Base-by-base conservation (phyloP, 2,329 filamentous ascomycete genomes). In the Talaromyces atroroseus region DNA sequence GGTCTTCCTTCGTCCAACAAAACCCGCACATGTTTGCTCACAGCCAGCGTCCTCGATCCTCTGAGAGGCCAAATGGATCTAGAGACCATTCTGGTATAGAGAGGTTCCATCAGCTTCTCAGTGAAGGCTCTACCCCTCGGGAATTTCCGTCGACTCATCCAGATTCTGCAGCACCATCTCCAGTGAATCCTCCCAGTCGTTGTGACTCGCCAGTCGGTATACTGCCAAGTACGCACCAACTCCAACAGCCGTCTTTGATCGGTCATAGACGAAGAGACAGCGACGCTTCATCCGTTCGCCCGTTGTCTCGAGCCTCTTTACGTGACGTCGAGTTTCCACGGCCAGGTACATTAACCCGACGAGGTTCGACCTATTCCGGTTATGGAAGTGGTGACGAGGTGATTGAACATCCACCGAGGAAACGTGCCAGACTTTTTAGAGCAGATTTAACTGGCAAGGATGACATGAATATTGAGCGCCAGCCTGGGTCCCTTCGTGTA, bases 401-500 rank as follows among this genome's bases (percentile, higher is more conserved):
- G 16, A 64, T 66, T 3, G 83, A 86, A 52, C 78, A 78, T 5
- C 82, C 81, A 24, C 77, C 80, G 60, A 88, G 85, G 65, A 96
- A 96, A 74, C 82, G 92, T 65, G 91, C 86, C 34, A 94, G 90
- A 66, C 83, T 87, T 23, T 90, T 84, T 20, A 83, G 87, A 66
- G 82, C 86, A 12, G 84, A 88, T 60, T 87, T 85, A 74, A 84
- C 84, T n/a, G 85, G 86, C 51, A 87, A 83, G 62, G 82, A 70
- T 80, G 60, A 84, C 83, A 21, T 88, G 63, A 78, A 78, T 57
- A 78, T 96, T 64, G 88, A 87, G 52, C 80, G 83, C 40, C 85
- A 85, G 29, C 82, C 85, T 10, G 90, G 94, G 49, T 95, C 90
- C 3, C 78, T 97, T 24, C 83, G 92, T 49, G 90, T 96, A n/a